A percentile compares a stretch with the other conserved stretches of the same genome.
phyloP scores from a whole-genome alignment of 2,329 filamentous ascomycete species.

The Parastagonospora avenae region DNA sequence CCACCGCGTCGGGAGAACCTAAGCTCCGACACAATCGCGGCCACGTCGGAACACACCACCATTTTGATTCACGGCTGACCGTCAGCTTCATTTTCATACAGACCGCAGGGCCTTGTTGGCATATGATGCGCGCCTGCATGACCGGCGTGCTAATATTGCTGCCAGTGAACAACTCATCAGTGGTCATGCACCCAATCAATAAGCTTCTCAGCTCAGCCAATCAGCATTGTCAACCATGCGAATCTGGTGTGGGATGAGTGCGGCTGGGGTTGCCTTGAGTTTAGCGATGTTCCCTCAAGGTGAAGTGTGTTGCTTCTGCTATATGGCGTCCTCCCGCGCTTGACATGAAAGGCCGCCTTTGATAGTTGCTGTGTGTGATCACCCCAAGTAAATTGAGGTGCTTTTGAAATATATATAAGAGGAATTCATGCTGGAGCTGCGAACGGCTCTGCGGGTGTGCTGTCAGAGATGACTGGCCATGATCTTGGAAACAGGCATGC shows the following conservation, averaged over 20 bases:
- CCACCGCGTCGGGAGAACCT: conserved; percentile 4
- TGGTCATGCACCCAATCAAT: conserved; percentile 25
- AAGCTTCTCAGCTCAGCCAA: conserved; percentile 8
- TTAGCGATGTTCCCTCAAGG: conserved; percentile 19
- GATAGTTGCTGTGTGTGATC: too few species aligned
- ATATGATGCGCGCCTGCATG: conserved; percentile 33
- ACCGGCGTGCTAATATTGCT: not conserved
- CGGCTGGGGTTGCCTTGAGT: conserved; percentile 3
- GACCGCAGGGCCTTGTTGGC: conserved; percentile 5
- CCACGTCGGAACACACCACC: conserved; percentile 13
- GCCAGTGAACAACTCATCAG: conserved; percentile 41
- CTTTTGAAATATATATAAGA: too few species aligned
- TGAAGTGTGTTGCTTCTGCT: conserved; percentile 24
- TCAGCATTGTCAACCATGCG: conserved; percentile 4
- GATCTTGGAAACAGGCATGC: too few species aligned
- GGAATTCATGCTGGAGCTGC: too few species aligned
- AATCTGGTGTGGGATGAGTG: conserved; percentile 14
- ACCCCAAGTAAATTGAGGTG: too few species aligned
- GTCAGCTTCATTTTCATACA: conserved; percentile 29
- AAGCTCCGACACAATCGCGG: not conserved
- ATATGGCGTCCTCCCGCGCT: not conserved
- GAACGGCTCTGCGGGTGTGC: too few species aligned
- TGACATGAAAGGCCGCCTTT: too few species aligned
- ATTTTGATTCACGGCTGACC: not conserved
- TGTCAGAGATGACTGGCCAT: too few species aligned